Evolutionary conservation across 352 stramenopile species (phyloP).

Genomic region (Phytophthora melonis): DNA sequence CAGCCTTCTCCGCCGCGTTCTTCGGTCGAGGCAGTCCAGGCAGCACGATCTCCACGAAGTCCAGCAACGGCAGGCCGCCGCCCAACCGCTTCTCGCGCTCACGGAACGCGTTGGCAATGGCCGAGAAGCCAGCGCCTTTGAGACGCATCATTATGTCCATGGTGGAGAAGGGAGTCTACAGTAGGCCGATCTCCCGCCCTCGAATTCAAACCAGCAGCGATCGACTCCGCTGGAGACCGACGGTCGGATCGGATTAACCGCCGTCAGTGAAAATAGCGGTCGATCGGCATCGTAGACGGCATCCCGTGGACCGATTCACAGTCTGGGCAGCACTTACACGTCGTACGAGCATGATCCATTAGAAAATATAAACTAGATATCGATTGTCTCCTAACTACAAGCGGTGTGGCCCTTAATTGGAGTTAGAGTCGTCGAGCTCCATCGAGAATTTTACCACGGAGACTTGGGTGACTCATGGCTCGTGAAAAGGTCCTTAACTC

Average conservation of each 20-base stretch:
- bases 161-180: constrained; percentile 1
- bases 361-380: not conserved
- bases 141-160: constrained; percentile 90
- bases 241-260: not conserved
- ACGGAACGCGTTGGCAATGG: constrained; percentile 83
- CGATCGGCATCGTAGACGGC: not conserved
- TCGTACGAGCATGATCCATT: not conserved
- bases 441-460: constrained; percentile 23
- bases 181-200: not conserved
- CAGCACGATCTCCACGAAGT: constrained; percentile 88
- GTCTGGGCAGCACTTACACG: not conserved
- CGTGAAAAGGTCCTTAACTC: constrained; percentile 47
- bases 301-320: not conserved
- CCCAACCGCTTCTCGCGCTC: constrained; percentile 69
- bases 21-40: constrained; percentile 58
- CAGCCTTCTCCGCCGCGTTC: constrained; percentile 54
- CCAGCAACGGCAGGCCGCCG: constrained; percentile 64
- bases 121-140: constrained; percentile 75
- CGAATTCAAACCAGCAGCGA: not conserved
- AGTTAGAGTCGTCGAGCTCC: not conserved
- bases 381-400: not conserved
- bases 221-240: constrained; percentile 2
- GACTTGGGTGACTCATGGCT: constrained; percentile 33
- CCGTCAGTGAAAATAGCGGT: constrained; percentile 19
- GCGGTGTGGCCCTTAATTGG: not conserved